phyloP scores from a whole-genome alignment of 2,329 filamentous ascomycete genomes.

The Exserohilum rostratum region DNA sequence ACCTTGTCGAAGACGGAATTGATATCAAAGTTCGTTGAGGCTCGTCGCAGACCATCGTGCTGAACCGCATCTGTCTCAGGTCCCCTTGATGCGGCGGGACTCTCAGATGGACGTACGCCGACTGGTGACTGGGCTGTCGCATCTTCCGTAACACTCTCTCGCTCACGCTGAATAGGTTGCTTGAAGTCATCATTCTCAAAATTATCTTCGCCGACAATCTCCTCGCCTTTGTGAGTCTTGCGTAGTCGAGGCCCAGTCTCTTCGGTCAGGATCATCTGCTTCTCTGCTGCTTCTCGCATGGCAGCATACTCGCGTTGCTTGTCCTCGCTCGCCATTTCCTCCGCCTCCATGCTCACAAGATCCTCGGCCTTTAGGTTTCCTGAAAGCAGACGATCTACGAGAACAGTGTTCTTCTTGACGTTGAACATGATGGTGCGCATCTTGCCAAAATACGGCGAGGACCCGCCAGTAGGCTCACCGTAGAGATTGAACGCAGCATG shows the following conservation, averaged over 20 bases:
- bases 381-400: slow-evolving; percentile 77
- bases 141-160: slow-evolving; percentile 35
- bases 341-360: slow-evolving; percentile 84
- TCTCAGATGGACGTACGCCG: slow-evolving; percentile 26
- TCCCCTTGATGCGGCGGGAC: slow-evolving; percentile 21
- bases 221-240: slow-evolving; percentile 93
- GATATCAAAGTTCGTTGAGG: slow-evolving; percentile 76
- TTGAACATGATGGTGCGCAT: slow-evolving; percentile 82
- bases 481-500: slow-evolving; percentile 65
- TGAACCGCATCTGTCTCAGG: slow-evolving; percentile 46
- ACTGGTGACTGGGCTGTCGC: slow-evolving; percentile 23
- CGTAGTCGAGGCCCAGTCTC: slow-evolving; percentile 75
- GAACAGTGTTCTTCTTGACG: slow-evolving; percentile 82
- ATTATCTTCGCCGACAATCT: slow-evolving; percentile 78
- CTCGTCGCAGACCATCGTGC: slow-evolving; percentile 52
- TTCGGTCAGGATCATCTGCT: slow-evolving; percentile 82
- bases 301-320: slow-evolving; percentile 77
- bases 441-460: slow-evolving; percentile 64
- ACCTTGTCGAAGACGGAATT: slow-evolving; percentile 85
- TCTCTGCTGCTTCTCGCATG: slow-evolving; percentile 78
- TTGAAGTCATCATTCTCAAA: slow-evolving; percentile 35
- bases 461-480: slow-evolving; percentile 53
- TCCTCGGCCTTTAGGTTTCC: slow-evolving; percentile 73
- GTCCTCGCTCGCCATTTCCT: slow-evolving; percentile 92
- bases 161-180: slow-evolving; percentile 33